Percentiles rank a stretch among this genome's conserved stretches.
These are phyloP conservation scores for Pyricularia grisea DNA, from an alignment of 2,329 filamentous ascomycete species.

Conservation along the genomic window DNA sequence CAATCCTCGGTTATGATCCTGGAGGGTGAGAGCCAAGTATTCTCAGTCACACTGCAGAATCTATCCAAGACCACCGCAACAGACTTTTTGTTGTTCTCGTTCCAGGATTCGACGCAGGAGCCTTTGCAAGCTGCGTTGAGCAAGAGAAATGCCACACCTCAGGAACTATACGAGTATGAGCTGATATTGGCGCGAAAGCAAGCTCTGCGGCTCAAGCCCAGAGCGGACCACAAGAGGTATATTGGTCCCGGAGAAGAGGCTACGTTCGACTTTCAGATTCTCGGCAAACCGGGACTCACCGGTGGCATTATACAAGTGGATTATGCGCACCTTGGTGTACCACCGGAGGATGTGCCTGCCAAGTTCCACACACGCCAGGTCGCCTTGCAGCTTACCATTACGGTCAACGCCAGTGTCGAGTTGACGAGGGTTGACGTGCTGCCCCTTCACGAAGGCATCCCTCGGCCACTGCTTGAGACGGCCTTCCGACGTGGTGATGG, in stretches of 20 bases:
- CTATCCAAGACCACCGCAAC: conserved; percentile 60
- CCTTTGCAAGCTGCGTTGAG: conserved; percentile 66
- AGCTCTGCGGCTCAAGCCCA: conserved; percentile 48
- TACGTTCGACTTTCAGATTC: conserved; percentile 73
- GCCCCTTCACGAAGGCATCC: conserved; percentile 60
- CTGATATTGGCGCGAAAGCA: conserved; percentile 67
- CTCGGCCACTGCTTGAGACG: conserved; percentile 43
- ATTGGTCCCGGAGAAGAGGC: conserved; percentile 60
- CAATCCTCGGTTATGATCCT: conserved; percentile 88
- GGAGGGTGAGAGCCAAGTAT: conserved; percentile 73
- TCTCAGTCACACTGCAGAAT: conserved; percentile 75
- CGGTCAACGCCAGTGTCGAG: conserved; percentile 86
- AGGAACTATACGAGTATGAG: conserved; percentile 81
- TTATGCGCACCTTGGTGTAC: conserved; percentile 71
- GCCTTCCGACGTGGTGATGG: conserved; percentile 8
- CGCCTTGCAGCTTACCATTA: conserved; percentile 71
- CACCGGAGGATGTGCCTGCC: conserved; percentile 56
- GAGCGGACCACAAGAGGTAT: conserved; percentile 22
- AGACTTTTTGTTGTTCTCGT: conserved; percentile 79
- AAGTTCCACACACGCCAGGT: conserved; percentile 80
- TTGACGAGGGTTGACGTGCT: conserved; percentile 71
- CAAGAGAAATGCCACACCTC: conserved; percentile 67
- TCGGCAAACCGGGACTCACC: conserved; percentile 78
- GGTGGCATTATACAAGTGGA: conserved; percentile 74
- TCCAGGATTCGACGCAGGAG: conserved; percentile 77